Base-by-base conservation (phyloP, 495 filamentous ascomycete genomes). In the Annulohypoxylon stygium region DNA sequence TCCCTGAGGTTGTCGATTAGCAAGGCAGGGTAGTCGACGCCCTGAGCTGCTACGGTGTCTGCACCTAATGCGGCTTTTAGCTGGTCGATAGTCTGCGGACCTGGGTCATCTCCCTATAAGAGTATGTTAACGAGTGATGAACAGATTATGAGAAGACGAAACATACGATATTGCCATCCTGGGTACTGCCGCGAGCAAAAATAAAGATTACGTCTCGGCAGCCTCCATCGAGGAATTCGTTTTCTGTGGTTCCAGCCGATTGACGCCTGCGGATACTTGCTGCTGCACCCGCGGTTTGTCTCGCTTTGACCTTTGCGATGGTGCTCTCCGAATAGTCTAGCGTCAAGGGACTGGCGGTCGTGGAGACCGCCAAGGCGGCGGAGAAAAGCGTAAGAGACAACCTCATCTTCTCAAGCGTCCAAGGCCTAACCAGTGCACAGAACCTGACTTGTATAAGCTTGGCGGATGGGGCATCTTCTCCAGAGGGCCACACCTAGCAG, bases 101-200 rank as follows among this genome's bases (percentile, higher is more conserved):
- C 73, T 37, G 76, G 76, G 12, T 76, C 67, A 2, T 65, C 67
- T 14, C 67, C 67, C 72, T 75, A 16, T 20, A 7, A 5, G 0
- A 26, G 26, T 26, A 14, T 55, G 51, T 55, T 55, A 55, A 9
- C 4, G 4, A n/a, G 51, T 26, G 20, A 7, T 7, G 11, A n/a
- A 41, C 20, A 11, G 25, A 4, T n/a, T 3, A 20, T 18, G 25
- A 57, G 62, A 65, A 58, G 51, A 14, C 9, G 20, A 4, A 34
- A 67, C 76, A 36, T 65, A 87, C 87, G 79, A 88, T 82, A 76
- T 89, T 88, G 50, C 86, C 87, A 9, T 78, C 54, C 48, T 87
- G 84, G 18, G 81, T 84, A 34, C 81, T 85, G 3, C 84, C 84
- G 61, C 84, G 85, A 16, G 87, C 87, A 62, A 81, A 88, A 71